Evolutionary conservation across 2,329 filamentous ascomycete species (phyloP).

Genomic region (Tolypocladium sp.): DNA sequence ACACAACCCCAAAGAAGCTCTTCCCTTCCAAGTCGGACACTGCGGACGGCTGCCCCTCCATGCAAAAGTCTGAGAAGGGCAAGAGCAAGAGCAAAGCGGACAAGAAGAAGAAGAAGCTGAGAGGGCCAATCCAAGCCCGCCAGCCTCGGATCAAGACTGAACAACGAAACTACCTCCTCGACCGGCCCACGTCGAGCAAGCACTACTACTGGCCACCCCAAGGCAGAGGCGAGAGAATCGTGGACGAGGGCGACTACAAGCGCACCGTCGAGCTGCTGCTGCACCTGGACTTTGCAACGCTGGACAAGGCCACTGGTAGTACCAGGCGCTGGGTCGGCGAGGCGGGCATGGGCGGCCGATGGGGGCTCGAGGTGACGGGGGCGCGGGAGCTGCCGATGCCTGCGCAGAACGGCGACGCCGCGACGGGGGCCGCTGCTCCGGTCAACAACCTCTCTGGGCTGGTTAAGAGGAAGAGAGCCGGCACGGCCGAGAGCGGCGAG

Average conservation of each 20-base stretch:
- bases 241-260: slow-evolving; percentile 57
- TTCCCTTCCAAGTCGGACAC: slow-evolving; percentile 10
- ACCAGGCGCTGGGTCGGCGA: slow-evolving; percentile 64
- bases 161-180: slow-evolving; percentile 37
- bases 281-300: slow-evolving; percentile 62
- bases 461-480: slow-evolving; percentile 36
- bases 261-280: slow-evolving; percentile 61
- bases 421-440: slow-evolving; percentile 2
- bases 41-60: not conserved
- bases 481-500: slow-evolving; percentile 12
- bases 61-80: slow-evolving; percentile 1
- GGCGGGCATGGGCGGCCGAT: slow-evolving; percentile 43
- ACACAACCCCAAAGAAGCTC: slow-evolving; percentile 22
- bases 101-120: slow-evolving; percentile 33
- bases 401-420: slow-evolving; percentile 4
- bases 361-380: slow-evolving; percentile 44
- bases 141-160: slow-evolving; percentile 56
- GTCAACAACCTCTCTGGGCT: slow-evolving; percentile 41
- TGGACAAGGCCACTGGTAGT: slow-evolving; percentile 53
- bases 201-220: slow-evolving; percentile 58
- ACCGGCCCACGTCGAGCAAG: slow-evolving; percentile 41
- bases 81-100: slow-evolving; percentile 18
- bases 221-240: slow-evolving; percentile 53
- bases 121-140: slow-evolving; percentile 53
- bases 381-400: slow-evolving; percentile 16